Conservation (phyloP, 306 rosid species). For the Psophocarpus tetragonolobus region DNA sequence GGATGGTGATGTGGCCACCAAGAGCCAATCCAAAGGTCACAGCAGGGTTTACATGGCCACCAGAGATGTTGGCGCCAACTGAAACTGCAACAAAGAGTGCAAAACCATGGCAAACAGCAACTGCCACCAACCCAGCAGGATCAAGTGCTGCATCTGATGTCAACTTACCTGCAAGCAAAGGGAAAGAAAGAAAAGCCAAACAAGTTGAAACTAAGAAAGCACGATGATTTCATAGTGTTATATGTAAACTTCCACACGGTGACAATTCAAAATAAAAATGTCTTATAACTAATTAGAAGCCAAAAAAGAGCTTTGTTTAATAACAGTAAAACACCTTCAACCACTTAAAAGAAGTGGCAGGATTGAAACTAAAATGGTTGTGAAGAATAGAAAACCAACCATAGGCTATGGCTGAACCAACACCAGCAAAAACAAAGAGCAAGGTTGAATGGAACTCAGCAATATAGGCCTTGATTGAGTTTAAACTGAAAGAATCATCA, state of each 20-base stretch:
- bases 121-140: slow-evolving; percentile 74
- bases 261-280: background rate
- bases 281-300: background rate
- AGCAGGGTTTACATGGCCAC: slow-evolving; percentile 95
- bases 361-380: background rate
- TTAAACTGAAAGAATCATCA: slow-evolving; percentile 72
- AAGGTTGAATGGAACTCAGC: slow-evolving; percentile 93
- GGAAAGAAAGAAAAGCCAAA: background rate
- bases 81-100: slow-evolving; percentile 91
- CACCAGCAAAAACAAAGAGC: slow-evolving; percentile 89
- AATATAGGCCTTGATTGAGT: slow-evolving; percentile 73
- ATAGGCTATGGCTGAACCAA: slow-evolving; percentile 88
- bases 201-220: background rate
- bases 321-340: background rate
- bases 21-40: slow-evolving; percentile 94
- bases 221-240: background rate
- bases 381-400: slow-evolving; percentile 42
- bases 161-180: slow-evolving; percentile 57
- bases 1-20: slow-evolving; percentile 85
- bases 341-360: background rate
- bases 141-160: slow-evolving; percentile 81
- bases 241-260: slow-evolving; percentile 7
- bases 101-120: slow-evolving; percentile 85
- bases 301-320: background rate
- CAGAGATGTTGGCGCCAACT: slow-evolving; percentile 84